phyloP scores from a whole-genome alignment of 2,329 filamentous ascomycete species.

The Pseudocercospora pini-densiflorae region DNA sequence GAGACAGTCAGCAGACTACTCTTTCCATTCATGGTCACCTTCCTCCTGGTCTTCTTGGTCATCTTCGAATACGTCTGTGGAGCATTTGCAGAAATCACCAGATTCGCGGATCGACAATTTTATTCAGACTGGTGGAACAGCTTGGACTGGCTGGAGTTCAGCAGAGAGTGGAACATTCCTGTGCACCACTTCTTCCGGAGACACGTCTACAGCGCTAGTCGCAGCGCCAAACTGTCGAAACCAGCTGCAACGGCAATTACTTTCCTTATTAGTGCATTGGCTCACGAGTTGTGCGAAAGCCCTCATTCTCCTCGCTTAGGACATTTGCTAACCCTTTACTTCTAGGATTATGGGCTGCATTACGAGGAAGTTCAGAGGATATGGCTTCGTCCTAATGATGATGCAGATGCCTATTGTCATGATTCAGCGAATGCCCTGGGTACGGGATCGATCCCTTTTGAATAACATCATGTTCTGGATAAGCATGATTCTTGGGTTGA shows the following conservation, averaged over 20 bases:
- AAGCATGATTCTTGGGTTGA: conserved; percentile 43
- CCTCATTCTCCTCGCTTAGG: too few species aligned
- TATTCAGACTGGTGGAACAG: conserved; percentile 77
- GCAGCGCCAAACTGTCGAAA: conserved; percentile 72
- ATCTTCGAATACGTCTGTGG: conserved; percentile 98
- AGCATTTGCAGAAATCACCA: conserved; percentile 82
- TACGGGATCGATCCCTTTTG: conserved; percentile 74
- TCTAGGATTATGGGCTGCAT: conserved; percentile 86
- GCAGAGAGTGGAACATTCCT: conserved; percentile 91
- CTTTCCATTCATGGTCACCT: conserved; percentile 96
- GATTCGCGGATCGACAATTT: conserved; percentile 92
- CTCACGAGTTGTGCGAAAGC: conserved; percentile 71
- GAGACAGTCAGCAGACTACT: conserved; percentile 91
- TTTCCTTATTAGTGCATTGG: conserved; percentile 85
- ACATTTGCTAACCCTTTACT: too few species aligned
- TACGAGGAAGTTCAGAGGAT: conserved; percentile 93
- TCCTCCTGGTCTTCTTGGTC: conserved; percentile 93
- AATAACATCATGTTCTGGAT: conserved; percentile 57
- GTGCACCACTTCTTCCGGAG: conserved; percentile 94
- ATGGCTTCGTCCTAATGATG: conserved; percentile 96
- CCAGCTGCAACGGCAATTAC: conserved; percentile 83
- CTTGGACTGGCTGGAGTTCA: conserved; percentile 91
- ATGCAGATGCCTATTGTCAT: conserved; percentile 94
- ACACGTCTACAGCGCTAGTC: conserved; percentile 87
- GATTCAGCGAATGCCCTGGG: conserved; percentile 78